Conservation (phyloP, 805 yeast species). For the Clavispora carvajalis region DNA sequence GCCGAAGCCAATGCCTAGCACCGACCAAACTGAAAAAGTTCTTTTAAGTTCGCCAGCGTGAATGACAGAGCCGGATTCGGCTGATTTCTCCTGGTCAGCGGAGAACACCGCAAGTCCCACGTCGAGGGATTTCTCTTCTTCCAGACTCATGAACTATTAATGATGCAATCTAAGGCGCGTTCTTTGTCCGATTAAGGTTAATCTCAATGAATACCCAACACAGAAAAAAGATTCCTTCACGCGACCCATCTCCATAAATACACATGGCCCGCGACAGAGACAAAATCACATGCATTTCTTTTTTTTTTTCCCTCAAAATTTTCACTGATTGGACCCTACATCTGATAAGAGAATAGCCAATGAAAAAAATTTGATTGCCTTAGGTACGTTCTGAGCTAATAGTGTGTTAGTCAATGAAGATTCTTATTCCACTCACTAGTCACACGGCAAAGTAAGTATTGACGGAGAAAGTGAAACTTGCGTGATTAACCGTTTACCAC, state of each 20-base stretch:
- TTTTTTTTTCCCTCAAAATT: not conserved
- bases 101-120: not conserved
- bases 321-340: not conserved
- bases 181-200: not conserved
- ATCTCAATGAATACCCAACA: not conserved
- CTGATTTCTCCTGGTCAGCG: slow-evolving; percentile 8
- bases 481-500: too few species aligned
- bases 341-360: not conserved
- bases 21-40: slow-evolving; percentile 35
- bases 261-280: not conserved
- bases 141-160: slow-evolving; percentile 2
- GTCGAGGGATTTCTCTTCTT: not conserved
- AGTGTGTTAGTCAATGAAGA: too few species aligned
- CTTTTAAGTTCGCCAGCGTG: slow-evolving; percentile 24
- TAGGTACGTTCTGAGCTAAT: too few species aligned
- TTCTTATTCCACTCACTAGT: too few species aligned
- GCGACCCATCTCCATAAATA: not conserved
- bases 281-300: slow-evolving; percentile 3
- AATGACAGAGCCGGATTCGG: slow-evolving; percentile 1
- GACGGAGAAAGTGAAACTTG: too few species aligned
- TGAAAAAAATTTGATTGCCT: not conserved
- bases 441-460: too few species aligned
- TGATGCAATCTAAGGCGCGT: not conserved
- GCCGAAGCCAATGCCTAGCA: slow-evolving; percentile 38
- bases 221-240: not conserved